Evolutionary conservation across 805 yeast species (phyloP).

Genomic region (Saccharomycopsis oosterbeekiorum): DNA sequence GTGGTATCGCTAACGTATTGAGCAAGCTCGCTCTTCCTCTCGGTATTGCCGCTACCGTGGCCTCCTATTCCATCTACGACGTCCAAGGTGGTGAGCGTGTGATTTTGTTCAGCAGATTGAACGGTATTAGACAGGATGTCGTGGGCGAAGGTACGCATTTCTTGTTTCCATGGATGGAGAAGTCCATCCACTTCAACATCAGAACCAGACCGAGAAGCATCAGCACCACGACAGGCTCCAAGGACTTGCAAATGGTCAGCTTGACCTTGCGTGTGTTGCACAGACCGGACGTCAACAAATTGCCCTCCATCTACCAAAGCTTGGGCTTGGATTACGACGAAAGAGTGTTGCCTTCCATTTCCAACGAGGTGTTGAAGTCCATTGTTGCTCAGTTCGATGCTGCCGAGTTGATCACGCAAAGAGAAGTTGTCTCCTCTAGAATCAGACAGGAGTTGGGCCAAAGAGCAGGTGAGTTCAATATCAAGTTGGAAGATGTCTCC

Average conservation of each 20-base stretch:
- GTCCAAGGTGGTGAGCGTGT: slow-evolving; percentile 96
- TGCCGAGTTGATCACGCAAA: slow-evolving; percentile 92
- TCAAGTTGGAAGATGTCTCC: slow-evolving; percentile 90
- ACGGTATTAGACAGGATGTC: slow-evolving; percentile 82
- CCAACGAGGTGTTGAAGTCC: slow-evolving; percentile 81
- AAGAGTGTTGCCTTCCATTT: slow-evolving; percentile 85
- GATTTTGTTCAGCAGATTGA: slow-evolving; percentile 83
- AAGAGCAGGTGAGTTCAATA: slow-evolving; percentile 83
- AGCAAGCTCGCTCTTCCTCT: slow-evolving; percentile 54
- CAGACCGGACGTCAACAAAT: slow-evolving; percentile 77
- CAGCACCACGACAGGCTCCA: slow-evolving; percentile 91
- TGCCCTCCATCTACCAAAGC: slow-evolving; percentile 83
- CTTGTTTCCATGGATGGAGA: slow-evolving; percentile 91
- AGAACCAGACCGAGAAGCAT: slow-evolving; percentile 93
- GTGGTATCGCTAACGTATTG: slow-evolving; percentile 23
- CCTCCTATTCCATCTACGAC: slow-evolving; percentile 81
- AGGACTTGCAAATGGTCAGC: slow-evolving; percentile 92
- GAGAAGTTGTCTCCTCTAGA: slow-evolving; percentile 86
- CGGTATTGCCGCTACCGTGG: slow-evolving; percentile 59
- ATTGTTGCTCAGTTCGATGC: slow-evolving; percentile 94
- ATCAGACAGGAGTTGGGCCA: slow-evolving; percentile 77
- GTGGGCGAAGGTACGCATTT: slow-evolving; percentile 97
- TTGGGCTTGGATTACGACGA: slow-evolving; percentile 93
- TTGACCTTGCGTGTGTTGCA: slow-evolving; percentile 87
- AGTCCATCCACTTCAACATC: slow-evolving; percentile 82